These are phyloP conservation scores for Yamadazyma paraphyllophila DNA, from an alignment of 805 yeast genomes.

Conservation along the genomic window DNA sequence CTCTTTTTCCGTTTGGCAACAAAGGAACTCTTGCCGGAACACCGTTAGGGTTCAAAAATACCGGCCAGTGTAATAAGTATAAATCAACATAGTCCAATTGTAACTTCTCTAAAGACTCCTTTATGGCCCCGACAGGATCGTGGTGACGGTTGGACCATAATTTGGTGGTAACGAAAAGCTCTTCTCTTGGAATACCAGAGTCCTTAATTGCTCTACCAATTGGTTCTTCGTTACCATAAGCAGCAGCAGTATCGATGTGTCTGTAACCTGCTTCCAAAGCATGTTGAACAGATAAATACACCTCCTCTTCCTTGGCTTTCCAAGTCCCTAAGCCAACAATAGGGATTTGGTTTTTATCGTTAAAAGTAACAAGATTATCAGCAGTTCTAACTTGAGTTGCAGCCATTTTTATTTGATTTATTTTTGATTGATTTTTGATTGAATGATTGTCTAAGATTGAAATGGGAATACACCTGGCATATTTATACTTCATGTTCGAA, in stretches of 20 bases:
- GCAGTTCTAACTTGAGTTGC: not conserved
- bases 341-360: slow-evolving; percentile 62
- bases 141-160: slow-evolving; percentile 57
- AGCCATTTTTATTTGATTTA: not conserved
- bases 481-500: too few species aligned
- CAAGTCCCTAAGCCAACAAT: slow-evolving; percentile 72
- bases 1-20: slow-evolving; percentile 35
- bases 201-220: slow-evolving; percentile 57
- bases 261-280: slow-evolving; percentile 66
- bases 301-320: slow-evolving; percentile 55
- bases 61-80: slow-evolving; percentile 82
- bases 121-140: slow-evolving; percentile 52
- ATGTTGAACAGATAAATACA: slow-evolving; percentile 49
- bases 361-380: slow-evolving; percentile 33
- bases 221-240: slow-evolving; percentile 63
- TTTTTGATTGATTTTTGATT: too few species aligned
- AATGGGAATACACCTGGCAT: too few species aligned
- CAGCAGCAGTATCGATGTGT: slow-evolving; percentile 76
- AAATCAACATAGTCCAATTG: slow-evolving; percentile 76
- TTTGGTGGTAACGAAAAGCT: slow-evolving; percentile 70
- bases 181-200: slow-evolving; percentile 61
- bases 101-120: slow-evolving; percentile 57
- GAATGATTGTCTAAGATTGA: too few species aligned
- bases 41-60: slow-evolving; percentile 39
- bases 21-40: slow-evolving; percentile 32